Percentiles rank a stretch among this genome's conserved stretches.
These are phyloP conservation scores for Nepenthes alata DNA, from an alignment of 179 eudicot species.

Conservation along the genomic window DNA sequence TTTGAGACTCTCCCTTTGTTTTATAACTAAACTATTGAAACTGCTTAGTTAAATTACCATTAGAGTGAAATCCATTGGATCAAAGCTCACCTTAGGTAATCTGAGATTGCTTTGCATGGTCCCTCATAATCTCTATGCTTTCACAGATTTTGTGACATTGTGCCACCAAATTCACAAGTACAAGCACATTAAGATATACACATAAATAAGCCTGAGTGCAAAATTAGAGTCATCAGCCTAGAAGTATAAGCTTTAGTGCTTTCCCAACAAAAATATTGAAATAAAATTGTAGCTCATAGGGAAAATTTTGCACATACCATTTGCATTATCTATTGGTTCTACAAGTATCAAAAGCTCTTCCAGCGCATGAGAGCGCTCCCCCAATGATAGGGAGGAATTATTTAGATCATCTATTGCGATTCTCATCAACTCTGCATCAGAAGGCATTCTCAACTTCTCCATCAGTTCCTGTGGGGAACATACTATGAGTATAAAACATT, in stretches of 20 bases:
- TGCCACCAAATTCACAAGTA: no score
- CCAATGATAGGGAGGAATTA: constrained; percentile 57
- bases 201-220: no score
- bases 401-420: constrained; percentile 72
- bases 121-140: no score
- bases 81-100: neutral
- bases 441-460: constrained; percentile 75
- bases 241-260: no score
- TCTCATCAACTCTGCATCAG: constrained; percentile 86
- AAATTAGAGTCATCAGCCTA: no score
- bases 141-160: no score
- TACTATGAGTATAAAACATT: neutral
- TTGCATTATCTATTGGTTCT: constrained; percentile 92
- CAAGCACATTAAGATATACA: no score
- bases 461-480: constrained; percentile 50
- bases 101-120: no score
- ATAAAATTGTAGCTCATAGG: neutral
- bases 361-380: constrained; percentile 64
- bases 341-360: constrained; percentile 78
- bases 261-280: neutral
- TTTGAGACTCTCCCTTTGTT: no score
- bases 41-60: neutral
- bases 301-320: constrained; percentile 34
- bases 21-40: no score
- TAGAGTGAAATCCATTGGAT: neutral